A percentile compares a stretch with the other conserved stretches of the same genome.
Conservation (phyloP, 257 asterid genomes). For the Leonotis leonurus region DNA sequence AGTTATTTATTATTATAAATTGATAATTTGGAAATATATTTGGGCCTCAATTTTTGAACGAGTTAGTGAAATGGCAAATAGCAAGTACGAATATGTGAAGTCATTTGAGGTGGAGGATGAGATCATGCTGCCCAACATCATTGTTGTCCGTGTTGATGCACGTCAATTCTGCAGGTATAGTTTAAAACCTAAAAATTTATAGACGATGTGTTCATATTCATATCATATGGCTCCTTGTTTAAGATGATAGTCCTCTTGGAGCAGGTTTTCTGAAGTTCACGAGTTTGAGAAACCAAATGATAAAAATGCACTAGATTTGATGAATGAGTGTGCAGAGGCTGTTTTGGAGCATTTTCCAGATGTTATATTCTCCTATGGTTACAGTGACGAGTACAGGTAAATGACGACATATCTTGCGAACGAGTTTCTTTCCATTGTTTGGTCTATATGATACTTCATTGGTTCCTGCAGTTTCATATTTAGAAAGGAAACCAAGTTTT, state of each 20-base stretch:
- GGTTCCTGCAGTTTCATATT: slow-evolving; percentile 52
- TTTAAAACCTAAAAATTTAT: neutral
- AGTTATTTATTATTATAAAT: no score
- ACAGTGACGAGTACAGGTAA: slow-evolving; percentile 68
- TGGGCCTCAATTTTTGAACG: no score
- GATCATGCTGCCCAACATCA: slow-evolving; percentile 52
- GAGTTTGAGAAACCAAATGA: slow-evolving; percentile 71
- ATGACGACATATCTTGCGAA: neutral
- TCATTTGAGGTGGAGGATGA: slow-evolving; percentile 62
- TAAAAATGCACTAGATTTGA: slow-evolving; percentile 45
- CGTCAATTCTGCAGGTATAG: slow-evolving; percentile 46
- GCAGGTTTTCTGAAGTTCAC: slow-evolving; percentile 69
- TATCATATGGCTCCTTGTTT: neutral
- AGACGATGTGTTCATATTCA: neutral
- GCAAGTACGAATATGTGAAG: slow-evolving; percentile 82
- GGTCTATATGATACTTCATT: neutral
- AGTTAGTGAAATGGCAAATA: slow-evolving; percentile 54
- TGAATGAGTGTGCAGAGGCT: slow-evolving; percentile 67
- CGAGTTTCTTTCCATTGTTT: neutral
- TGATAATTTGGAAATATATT: no score
- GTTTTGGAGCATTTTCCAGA: slow-evolving; percentile 75
- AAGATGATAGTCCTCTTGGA: neutral
- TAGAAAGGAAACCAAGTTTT: slow-evolving; percentile 65
- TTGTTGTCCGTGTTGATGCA: slow-evolving; percentile 50
- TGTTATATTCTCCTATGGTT: slow-evolving; percentile 60